phyloP scores from a whole-genome alignment of 108 stramenopile species.

The Skeletonema costatum region DNA sequence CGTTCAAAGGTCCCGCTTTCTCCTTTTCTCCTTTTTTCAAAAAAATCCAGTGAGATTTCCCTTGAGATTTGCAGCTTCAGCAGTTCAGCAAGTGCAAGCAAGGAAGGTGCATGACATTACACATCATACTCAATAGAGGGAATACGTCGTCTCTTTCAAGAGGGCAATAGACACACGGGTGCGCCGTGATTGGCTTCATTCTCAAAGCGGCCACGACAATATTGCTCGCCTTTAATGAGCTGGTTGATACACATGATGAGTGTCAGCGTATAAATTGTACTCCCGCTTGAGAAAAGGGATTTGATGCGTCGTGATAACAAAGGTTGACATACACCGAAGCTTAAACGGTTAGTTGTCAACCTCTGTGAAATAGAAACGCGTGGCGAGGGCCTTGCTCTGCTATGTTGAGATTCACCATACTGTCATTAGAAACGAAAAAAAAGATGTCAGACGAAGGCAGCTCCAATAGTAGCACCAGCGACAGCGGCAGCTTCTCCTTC shows the following conservation, averaged over 20 bases:
- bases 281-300: not conserved
- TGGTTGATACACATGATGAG: not conserved
- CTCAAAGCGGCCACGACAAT: not conserved
- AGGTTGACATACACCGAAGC: not conserved
- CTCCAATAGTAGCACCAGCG: not conserved
- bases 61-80: too few relatives aligned
- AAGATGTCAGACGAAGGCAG: not conserved
- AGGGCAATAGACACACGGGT: too few relatives aligned
- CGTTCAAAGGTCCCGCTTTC: too few relatives aligned
- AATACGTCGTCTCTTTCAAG: too few relatives aligned
- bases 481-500: constrained; percentile 1
- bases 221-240: not conserved
- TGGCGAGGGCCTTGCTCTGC: not conserved
- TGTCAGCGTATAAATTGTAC: not conserved
- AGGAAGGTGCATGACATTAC: too few relatives aligned
- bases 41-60: too few relatives aligned
- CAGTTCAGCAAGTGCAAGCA: too few relatives aligned
- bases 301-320: not conserved
- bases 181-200: not conserved
- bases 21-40: too few relatives aligned
- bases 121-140: too few relatives aligned
- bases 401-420: not conserved
- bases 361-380: too few relatives aligned
- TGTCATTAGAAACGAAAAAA: not conserved
- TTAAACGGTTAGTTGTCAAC: not conserved